A percentile compares a stretch with the other conserved stretches of the same genome.
Conservation (phyloP, 1,284 basidiomycete genomes). For the Malassezia globosa region DNA sequence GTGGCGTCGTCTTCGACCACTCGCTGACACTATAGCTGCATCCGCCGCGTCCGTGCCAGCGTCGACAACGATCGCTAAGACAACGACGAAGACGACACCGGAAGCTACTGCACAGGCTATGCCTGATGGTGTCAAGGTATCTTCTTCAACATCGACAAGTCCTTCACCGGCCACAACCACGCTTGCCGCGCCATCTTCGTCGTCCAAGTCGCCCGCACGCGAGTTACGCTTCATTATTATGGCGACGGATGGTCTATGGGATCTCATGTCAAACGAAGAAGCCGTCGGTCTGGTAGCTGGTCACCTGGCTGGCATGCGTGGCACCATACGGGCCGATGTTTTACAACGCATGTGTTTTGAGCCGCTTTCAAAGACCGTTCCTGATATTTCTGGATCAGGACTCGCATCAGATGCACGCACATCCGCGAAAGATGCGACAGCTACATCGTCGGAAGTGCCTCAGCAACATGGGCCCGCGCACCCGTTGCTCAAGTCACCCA, state of each 20-base stretch:
- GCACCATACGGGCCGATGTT: slow-evolving; percentile 28
- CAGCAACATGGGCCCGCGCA: slow-evolving; percentile 17
- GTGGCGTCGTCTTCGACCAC: slow-evolving; percentile 14
- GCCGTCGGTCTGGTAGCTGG: slow-evolving; percentile 62
- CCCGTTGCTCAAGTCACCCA: slow-evolving; percentile 32
- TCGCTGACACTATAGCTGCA: too few species aligned
- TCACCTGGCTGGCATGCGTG: slow-evolving; percentile 39
- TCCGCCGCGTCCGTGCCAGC: neutral
- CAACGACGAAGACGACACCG: too few species aligned
- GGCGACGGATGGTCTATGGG: slow-evolving; percentile 91
- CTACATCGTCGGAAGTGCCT: neutral
- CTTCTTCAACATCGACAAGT: neutral
- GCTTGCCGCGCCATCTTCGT: neutral
- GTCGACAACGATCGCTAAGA: neutral
- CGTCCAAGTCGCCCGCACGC: slow-evolving; percentile 12
- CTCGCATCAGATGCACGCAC: slow-evolving; percentile 15
- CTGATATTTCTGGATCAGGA: too few species aligned
- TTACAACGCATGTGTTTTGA: slow-evolving; percentile 32
- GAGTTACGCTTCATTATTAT: slow-evolving; percentile 56
- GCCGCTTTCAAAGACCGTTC: slow-evolving; percentile 17
- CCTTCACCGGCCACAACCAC: neutral
- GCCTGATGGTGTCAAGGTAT: too few species aligned
- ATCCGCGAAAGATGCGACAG: neutral
- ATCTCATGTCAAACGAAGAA: slow-evolving; percentile 84
- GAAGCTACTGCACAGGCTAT: too few species aligned